Conservation (phyloP, 2,329 filamentous ascomycete genomes). For the Xylaria polymorpha region DNA sequence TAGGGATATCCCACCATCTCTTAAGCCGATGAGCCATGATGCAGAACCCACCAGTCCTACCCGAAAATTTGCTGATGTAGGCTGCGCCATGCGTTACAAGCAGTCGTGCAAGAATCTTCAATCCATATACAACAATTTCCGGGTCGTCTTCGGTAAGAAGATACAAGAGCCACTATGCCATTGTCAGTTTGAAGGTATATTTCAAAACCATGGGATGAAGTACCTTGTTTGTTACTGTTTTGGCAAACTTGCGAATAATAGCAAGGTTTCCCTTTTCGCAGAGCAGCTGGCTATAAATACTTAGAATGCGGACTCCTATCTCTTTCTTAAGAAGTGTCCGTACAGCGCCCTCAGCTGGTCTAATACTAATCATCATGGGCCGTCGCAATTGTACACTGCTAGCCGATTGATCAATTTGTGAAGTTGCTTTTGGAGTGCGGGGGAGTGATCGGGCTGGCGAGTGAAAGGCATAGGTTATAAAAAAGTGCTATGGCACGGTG, state of each 20-base stretch:
- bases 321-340: constrained; percentile 71
- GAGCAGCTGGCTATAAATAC: constrained; percentile 80
- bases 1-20: constrained; percentile 87
- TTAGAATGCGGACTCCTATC: constrained; percentile 78
- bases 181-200: constrained; percentile 50
- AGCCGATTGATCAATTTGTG: constrained; percentile 54
- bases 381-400: constrained; percentile 56
- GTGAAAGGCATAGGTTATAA: constrained; percentile 92
- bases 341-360: constrained; percentile 49
- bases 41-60: constrained; percentile 86
- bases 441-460: constrained; percentile 60
- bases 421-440: constrained; percentile 62
- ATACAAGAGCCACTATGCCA: constrained; percentile 84
- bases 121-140: constrained; percentile 82
- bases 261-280: constrained; percentile 76
- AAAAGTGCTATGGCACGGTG: constrained; percentile 90
- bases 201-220: constrained; percentile 47
- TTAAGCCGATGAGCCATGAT: constrained; percentile 86
- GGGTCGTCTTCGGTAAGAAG: constrained; percentile 87
- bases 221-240: constrained; percentile 95
- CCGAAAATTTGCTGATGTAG: constrained; percentile 86
- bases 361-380: constrained; percentile 52
- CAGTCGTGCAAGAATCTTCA: constrained; percentile 84
- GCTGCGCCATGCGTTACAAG: constrained; percentile 82
- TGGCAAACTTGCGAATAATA: constrained; percentile 87